Conservation (phyloP, 2,329 filamentous ascomycete species). For the Didymella keratinophila region DNA sequence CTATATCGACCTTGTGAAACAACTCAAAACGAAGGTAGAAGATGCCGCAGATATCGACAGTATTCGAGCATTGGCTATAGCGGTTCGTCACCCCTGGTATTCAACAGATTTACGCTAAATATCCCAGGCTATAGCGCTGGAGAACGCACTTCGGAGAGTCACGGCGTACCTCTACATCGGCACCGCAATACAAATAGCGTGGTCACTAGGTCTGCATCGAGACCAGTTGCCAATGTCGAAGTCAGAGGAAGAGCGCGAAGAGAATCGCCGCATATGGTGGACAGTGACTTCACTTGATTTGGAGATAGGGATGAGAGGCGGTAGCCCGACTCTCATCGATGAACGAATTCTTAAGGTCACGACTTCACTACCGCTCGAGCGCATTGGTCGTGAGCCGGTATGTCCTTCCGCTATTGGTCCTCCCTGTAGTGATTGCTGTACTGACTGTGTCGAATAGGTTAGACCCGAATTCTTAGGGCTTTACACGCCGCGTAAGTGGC, state of each 20-base stretch:
- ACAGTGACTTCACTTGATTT: conserved; percentile 48
- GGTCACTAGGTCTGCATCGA: conserved; percentile 47
- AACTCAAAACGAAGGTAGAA: conserved; percentile 43
- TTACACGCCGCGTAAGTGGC: conserved; percentile 46
- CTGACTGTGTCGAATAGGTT: not conserved
- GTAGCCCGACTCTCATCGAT: conserved; percentile 46
- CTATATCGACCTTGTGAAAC: conserved; percentile 46
- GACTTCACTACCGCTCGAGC: conserved; percentile 44
- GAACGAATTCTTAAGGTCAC: conserved; percentile 44
- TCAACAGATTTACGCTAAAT: conserved; percentile 12
- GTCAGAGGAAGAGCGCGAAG: conserved; percentile 41
- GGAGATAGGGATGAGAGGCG: conserved; percentile 48
- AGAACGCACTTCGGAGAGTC: conserved; percentile 46
- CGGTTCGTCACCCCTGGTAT: conserved; percentile 29
- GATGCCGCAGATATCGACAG: conserved; percentile 51
- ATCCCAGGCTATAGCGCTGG: conserved; percentile 44
- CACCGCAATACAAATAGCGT: conserved; percentile 48
- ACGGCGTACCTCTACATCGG: conserved; percentile 50
- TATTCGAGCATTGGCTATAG: conserved; percentile 46
- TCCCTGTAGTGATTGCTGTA: not conserved
- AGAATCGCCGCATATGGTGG: conserved; percentile 50
- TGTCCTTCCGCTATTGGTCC: not conserved
- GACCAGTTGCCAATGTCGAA: conserved; percentile 43
- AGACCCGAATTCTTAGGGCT: conserved; percentile 46
- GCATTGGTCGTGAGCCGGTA: conserved; percentile 28